A percentile compares a stretch with the other conserved stretches of the same genome.
These are phyloP conservation scores for Magnolia kwangsiensis DNA, from an alignment of 164 flowering plant genomes.

Conservation along the genomic window DNA sequence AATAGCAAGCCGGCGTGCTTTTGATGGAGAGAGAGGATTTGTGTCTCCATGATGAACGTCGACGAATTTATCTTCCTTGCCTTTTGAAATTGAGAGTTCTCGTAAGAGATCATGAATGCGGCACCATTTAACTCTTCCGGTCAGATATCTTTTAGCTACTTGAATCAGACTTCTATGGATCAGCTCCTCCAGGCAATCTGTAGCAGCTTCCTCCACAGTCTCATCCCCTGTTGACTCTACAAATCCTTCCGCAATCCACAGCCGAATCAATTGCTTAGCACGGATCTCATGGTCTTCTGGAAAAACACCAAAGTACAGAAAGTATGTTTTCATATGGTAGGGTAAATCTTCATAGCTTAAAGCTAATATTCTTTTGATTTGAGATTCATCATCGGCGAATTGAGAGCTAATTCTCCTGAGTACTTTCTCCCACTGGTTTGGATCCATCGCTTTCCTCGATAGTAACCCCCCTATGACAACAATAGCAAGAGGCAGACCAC, in stretches of 20 bases:
- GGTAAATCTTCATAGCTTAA: conserved; percentile 18
- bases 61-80: background rate
- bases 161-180: background rate
- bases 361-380: conserved; percentile 5
- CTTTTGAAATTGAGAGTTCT: background rate
- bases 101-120: background rate
- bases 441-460: background rate
- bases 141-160: background rate
- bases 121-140: background rate
- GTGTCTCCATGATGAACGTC: background rate
- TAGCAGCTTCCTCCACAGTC: background rate
- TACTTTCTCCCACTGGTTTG: background rate
- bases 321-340: conserved; percentile 12
- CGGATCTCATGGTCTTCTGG: conserved; percentile 6
- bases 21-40: background rate
- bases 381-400: background rate
- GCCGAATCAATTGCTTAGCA: background rate
- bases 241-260: conserved; percentile 7
- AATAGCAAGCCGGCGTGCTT: background rate
- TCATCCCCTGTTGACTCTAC: background rate
- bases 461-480: background rate
- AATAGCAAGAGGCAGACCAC: background rate
- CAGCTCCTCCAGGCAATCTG: background rate
- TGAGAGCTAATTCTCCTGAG: background rate
- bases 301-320: conserved; percentile 9